A percentile compares a stretch with the other conserved stretches of the same genome.
Conservation (phyloP, 2,329 filamentous ascomycete genomes). For the Ophiostoma populinum region DNA sequence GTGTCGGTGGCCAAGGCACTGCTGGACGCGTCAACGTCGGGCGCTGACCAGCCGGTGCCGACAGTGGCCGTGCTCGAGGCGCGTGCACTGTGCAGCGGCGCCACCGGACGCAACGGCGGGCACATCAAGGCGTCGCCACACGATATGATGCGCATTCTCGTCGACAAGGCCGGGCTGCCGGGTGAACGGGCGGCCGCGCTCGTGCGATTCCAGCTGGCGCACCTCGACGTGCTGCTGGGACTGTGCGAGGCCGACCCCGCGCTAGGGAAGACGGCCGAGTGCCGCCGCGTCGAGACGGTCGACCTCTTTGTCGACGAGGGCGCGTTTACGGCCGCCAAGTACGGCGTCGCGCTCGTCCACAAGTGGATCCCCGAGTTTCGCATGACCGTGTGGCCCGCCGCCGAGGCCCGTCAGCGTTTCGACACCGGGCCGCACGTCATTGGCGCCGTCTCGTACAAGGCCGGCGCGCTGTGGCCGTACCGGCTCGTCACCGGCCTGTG, state of each 20-base stretch:
- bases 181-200: slow-evolving; percentile 22
- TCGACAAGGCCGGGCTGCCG: slow-evolving; percentile 14
- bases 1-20: slow-evolving; percentile 19
- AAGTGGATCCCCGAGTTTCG: slow-evolving; percentile 21
- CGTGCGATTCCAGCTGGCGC: slow-evolving; percentile 25
- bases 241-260: slow-evolving; percentile 19
- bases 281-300: slow-evolving; percentile 26
- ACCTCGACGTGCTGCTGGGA: slow-evolving; percentile 22
- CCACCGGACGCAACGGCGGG: slow-evolving; percentile 35
- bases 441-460: slow-evolving; percentile 26
- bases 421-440: slow-evolving; percentile 18
- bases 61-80: slow-evolving; percentile 31
- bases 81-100: slow-evolving; percentile 29
- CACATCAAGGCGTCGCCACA: slow-evolving; percentile 30
- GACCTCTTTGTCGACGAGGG: slow-evolving; percentile 24
- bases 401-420: slow-evolving; percentile 16
- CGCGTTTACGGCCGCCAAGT: slow-evolving; percentile 18
- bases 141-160: slow-evolving; percentile 21
- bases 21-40: neutral
- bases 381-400: neutral
- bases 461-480: slow-evolving; percentile 34
- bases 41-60: neutral
- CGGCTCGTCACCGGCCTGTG: slow-evolving; percentile 29
- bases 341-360: slow-evolving; percentile 18
- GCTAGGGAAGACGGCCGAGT: slow-evolving; percentile 19